Conservation (phyloP, 1,139 yeast genomes). For the Yamadazyma sp. region DNA sequence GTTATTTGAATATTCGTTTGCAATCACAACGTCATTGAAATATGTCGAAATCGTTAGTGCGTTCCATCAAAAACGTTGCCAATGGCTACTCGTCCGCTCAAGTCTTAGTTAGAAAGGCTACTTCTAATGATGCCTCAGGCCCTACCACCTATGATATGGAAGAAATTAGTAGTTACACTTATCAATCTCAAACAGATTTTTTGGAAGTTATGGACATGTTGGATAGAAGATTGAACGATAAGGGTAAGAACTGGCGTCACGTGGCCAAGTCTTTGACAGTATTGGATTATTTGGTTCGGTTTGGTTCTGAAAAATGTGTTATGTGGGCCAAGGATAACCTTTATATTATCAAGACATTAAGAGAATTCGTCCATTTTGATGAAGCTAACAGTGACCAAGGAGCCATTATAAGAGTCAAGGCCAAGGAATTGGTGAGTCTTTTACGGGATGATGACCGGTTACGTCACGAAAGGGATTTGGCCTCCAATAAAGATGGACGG, state of each 20-base stretch:
- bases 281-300: slow-evolving; percentile 81
- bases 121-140: slow-evolving; percentile 85
- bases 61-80: slow-evolving; percentile 90
- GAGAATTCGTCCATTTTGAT: slow-evolving; percentile 87
- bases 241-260: slow-evolving; percentile 98
- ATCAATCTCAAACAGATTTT: slow-evolving; percentile 70
- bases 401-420: slow-evolving; percentile 83
- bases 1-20: background rate
- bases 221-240: slow-evolving; percentile 90
- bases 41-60: slow-evolving; percentile 78
- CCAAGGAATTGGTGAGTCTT: slow-evolving; percentile 81
- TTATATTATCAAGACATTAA: slow-evolving; percentile 83
- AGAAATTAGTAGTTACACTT: slow-evolving; percentile 76
- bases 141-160: slow-evolving; percentile 85
- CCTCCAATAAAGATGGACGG: slow-evolving; percentile 21
- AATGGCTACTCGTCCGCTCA: slow-evolving; percentile 89
- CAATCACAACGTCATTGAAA: background rate
- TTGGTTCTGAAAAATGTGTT: slow-evolving; percentile 89
- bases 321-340: slow-evolving; percentile 92
- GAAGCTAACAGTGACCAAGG: slow-evolving; percentile 87
- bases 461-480: slow-evolving; percentile 64
- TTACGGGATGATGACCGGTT: slow-evolving; percentile 84
- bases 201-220: slow-evolving; percentile 94
- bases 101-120: slow-evolving; percentile 86
- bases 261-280: slow-evolving; percentile 89